Conservation (phyloP, 495 filamentous ascomycete genomes). For the Aspergillus sclerotiicarbonarius region DNA sequence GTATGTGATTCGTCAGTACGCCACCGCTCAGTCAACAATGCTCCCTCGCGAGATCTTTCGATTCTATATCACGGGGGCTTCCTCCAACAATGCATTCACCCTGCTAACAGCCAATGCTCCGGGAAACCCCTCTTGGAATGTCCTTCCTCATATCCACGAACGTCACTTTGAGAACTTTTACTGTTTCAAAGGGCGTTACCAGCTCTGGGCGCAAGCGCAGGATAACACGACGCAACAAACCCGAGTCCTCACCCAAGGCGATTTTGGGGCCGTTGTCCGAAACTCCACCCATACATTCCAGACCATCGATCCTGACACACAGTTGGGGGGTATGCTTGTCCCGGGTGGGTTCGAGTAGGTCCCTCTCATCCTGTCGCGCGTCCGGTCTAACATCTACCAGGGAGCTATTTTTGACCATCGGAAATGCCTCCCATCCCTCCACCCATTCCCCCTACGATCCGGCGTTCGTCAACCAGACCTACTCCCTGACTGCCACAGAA, state of each 20-base stretch:
- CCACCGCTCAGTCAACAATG: conserved; percentile 30
- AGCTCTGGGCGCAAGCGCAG: conserved; percentile 44
- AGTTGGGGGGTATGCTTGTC: conserved; percentile 42
- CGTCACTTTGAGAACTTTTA: conserved; percentile 48
- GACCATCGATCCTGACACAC: conserved; percentile 44
- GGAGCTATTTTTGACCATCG: conserved; percentile 38
- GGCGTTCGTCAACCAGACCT: conserved; percentile 10
- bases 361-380: background rate
- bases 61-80: conserved; percentile 42
- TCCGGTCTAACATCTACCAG: conserved; percentile 9
- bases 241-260: conserved; percentile 36
- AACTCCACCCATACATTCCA: conserved; percentile 48
- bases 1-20: conserved; percentile 33
- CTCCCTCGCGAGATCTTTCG: conserved; percentile 27
- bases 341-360: conserved; percentile 47
- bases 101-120: conserved; percentile 44
- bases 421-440: conserved; percentile 24
- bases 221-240: conserved; percentile 27
- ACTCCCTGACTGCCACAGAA: conserved; percentile 7
- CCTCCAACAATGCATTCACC: conserved; percentile 41
- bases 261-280: conserved; percentile 38
- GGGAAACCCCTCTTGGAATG: conserved; percentile 24
- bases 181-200: conserved; percentile 42
- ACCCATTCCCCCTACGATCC: conserved; percentile 35
- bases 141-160: conserved; percentile 43